A percentile compares a stretch with the other conserved stretches of the same genome.
phyloP scores from a whole-genome alignment of 2,329 filamentous ascomycete genomes.

The Alternaria triticimaculans region DNA sequence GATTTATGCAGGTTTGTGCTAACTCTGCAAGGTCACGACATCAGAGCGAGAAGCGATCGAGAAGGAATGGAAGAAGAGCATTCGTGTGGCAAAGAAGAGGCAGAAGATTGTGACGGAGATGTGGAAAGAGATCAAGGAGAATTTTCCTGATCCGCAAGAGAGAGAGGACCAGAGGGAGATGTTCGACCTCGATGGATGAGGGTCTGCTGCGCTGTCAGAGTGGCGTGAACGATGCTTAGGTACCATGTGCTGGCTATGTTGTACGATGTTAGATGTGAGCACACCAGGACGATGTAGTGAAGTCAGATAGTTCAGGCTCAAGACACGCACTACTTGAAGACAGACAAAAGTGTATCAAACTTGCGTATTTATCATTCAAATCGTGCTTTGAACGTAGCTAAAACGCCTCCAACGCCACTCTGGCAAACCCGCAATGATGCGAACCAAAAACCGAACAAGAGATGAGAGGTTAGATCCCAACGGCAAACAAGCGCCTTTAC shows the following conservation, averaged over 20 bases:
- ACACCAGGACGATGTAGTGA: not conserved
- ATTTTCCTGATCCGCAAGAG: slow-evolving; percentile 55
- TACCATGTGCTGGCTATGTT: not conserved
- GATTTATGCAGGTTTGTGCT: not conserved
- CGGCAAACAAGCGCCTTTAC: not conserved
- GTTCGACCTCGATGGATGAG: slow-evolving; percentile 45
- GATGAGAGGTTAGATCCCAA: not conserved
- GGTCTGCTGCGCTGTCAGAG: not conserved
- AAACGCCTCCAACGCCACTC: not conserved
- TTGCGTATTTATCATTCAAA: not conserved
- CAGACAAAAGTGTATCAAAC: not conserved
- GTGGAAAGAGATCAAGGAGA: slow-evolving; percentile 58
- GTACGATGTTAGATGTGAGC: not conserved
- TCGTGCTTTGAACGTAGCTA: not conserved
- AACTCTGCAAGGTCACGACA: slow-evolving; percentile 16
- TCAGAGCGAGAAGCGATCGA: slow-evolving; percentile 58
- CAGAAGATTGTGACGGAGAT: slow-evolving; percentile 59
- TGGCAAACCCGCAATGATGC: not conserved
- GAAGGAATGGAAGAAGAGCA: slow-evolving; percentile 55
- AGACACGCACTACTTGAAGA: not conserved
- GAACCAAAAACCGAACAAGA: not conserved
- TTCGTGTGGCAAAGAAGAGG: slow-evolving; percentile 48
- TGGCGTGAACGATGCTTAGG: not conserved
- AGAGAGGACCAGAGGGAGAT: slow-evolving; percentile 59
- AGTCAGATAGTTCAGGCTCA: not conserved